Evolutionary conservation across 2,329 filamentous ascomycete genomes (phyloP).

Genomic region (Stachybotrys chartarum): DNA sequence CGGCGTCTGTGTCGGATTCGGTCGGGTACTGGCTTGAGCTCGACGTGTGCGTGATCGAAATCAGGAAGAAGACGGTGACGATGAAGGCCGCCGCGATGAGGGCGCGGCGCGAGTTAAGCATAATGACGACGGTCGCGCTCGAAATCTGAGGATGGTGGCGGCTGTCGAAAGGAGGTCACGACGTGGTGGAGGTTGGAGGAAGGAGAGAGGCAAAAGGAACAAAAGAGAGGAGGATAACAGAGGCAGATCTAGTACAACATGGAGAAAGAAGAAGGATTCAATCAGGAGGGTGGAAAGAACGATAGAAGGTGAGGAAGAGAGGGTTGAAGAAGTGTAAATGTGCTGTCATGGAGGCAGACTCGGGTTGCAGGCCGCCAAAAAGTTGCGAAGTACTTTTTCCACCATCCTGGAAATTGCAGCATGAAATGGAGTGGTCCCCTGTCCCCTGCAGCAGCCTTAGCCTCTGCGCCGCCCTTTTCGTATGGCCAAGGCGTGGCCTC

Average conservation of each 20-base stretch:
- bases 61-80: constrained; percentile 61
- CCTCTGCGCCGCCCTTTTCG: no score
- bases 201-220: constrained; percentile 5
- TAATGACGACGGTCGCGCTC: constrained; percentile 25
- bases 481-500: no score
- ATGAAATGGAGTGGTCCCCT: no score
- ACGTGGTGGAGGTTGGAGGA: background rate
- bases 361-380: no score
- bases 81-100: constrained; percentile 64
- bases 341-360: no score
- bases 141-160: constrained; percentile 9
- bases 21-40: constrained; percentile 6
- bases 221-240: constrained; percentile 7
- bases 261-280: constrained; percentile 7
- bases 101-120: constrained; percentile 75
- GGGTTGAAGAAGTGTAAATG: no score
- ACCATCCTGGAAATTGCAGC: no score
- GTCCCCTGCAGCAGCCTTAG: no score
- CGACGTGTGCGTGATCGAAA: constrained; percentile 52
- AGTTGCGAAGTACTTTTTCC: no score
- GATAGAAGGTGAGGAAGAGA: no score
- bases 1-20: constrained; percentile 5
- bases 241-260: constrained; percentile 4
- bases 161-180: background rate
- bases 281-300: no score